Base-by-base conservation (phyloP, 345 rosid genomes). In the Aquilaria sinensis region DNA sequence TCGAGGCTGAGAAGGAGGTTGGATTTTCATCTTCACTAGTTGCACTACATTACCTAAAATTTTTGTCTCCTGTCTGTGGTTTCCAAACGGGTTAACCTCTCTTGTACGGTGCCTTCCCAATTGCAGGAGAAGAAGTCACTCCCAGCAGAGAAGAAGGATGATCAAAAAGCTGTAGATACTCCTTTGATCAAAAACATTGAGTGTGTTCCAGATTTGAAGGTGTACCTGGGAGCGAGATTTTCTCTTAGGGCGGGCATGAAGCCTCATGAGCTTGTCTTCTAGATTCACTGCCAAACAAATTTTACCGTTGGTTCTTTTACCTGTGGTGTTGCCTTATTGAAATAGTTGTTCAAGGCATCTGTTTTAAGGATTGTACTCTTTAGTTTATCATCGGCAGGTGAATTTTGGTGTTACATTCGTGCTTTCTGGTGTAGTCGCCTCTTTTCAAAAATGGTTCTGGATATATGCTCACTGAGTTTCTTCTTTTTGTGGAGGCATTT, bases 201-300 rank as follows among this genome's bases (percentile, higher is more conserved):
- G 64, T 67, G 68, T 31, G 88, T 92, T 37, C 81, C 86, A 11
- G 91, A 92, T 46, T 77, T 87, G 83, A 92, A 79, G 84, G 65
- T 77, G n/a, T 92, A 89, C 66, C 72, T 92, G 71, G 93, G 75
- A 4, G 91, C 96, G 15, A 85, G 96, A 70, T 92, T 92, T 72
- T 89, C 98, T 4, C 80, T 84, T 29, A 83, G 75, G 77, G 77
- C 86, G 6, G 90, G 90, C 76, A 86, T 83, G 88, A 91, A 88
- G 53, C 97, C 92, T 58, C 90, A 83, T 56, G 92, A 91, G 75
- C 94, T 88, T 67, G 82, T 83, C 34, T 91, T 91, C 72, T 88
- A 87, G 80, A 63, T 51, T 51, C 54, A 23, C 54, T 3, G 5
- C 23, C 23, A 23, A 23, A 51, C 10, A 13, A 23, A 51, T 13